These are phyloP conservation scores for Neurospora sp. DNA, from an alignment of 495 filamentous ascomycete genomes.

Conservation along the genomic window DNA sequence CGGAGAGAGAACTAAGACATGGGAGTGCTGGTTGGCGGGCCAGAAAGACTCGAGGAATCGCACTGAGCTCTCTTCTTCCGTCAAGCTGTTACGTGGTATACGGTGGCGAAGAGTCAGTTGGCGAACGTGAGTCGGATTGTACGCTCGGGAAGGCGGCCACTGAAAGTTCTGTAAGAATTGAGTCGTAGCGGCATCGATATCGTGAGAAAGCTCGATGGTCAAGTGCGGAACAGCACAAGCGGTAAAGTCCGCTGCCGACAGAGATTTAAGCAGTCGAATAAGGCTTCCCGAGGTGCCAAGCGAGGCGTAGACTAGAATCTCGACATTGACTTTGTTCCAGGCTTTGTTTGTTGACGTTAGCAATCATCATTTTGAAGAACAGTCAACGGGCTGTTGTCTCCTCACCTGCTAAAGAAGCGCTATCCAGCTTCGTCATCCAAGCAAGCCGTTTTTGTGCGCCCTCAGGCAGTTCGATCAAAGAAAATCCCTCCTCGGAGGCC, in stretches of 20 bases:
- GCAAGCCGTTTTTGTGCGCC: slow-evolving; percentile 47
- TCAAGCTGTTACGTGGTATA: slow-evolving; percentile 44
- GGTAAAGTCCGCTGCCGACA: slow-evolving; percentile 64
- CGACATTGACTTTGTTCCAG: slow-evolving; percentile 65
- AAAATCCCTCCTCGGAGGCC: slow-evolving; percentile 27
- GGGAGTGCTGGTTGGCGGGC: slow-evolving; percentile 50
- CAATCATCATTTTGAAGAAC: slow-evolving; percentile 8
- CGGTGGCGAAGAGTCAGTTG: slow-evolving; percentile 63
- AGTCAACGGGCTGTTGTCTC: not conserved
- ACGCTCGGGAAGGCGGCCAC: slow-evolving; percentile 48
- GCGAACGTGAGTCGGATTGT: slow-evolving; percentile 24
- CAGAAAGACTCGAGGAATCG: slow-evolving; percentile 75
- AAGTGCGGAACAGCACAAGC: slow-evolving; percentile 53
- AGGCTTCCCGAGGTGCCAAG: slow-evolving; percentile 58
- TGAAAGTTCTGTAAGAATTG: slow-evolving; percentile 49
- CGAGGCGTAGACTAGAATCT: slow-evolving; percentile 69
- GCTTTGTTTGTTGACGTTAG: slow-evolving; percentile 28
- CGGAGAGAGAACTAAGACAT: slow-evolving; percentile 69
- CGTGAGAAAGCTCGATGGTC: slow-evolving; percentile 67
- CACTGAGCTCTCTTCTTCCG: slow-evolving; percentile 53
- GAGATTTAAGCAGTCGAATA: slow-evolving; percentile 60
- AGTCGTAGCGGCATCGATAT: slow-evolving; percentile 50
- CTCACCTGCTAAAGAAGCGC: slow-evolving; percentile 56
- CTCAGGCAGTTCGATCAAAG: slow-evolving; percentile 59
- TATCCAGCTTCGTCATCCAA: slow-evolving; percentile 71